Percentiles rank a stretch among this genome's conserved stretches.
phyloP scores from a whole-genome alignment of 306 rosid species.

The Oxytropis ochrocephala region DNA sequence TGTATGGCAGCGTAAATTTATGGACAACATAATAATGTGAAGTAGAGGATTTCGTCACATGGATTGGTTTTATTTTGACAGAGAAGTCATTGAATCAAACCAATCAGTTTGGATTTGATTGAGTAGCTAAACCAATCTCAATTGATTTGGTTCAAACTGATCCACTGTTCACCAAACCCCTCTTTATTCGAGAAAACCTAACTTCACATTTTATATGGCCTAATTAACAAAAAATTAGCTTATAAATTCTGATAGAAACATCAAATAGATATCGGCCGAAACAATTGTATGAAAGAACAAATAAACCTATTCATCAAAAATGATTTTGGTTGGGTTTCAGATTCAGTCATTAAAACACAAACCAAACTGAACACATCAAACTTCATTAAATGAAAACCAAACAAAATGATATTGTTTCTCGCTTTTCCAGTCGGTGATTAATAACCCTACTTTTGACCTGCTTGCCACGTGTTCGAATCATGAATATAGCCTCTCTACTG shows the following conservation, averaged over 20 bases:
- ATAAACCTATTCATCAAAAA: neutral
- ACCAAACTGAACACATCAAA: neutral
- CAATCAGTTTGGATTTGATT: neutral
- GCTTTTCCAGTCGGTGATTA: neutral
- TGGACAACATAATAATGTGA: neutral
- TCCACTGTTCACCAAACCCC: too few relatives aligned
- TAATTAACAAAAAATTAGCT: neutral
- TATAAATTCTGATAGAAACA: neutral
- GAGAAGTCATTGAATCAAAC: neutral
- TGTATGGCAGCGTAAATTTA: neutral
- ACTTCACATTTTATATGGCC: neutral
- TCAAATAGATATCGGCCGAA: neutral
- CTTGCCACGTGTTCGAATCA: neutral
- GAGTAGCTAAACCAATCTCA: neutral
- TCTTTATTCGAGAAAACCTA: neutral
- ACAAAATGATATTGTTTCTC: neutral
- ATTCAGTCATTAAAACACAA: neutral
- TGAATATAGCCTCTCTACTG: neutral
- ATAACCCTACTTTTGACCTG: neutral
- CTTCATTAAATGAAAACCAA: neutral
- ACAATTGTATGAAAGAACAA: neutral
- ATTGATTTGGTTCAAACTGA: neutral
- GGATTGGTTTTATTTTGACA: neutral
- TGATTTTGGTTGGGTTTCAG: neutral
- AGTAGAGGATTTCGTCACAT: neutral